phyloP scores from a whole-genome alignment of 2,329 filamentous ascomycete genomes.

The Pestalotiopsis fici region DNA sequence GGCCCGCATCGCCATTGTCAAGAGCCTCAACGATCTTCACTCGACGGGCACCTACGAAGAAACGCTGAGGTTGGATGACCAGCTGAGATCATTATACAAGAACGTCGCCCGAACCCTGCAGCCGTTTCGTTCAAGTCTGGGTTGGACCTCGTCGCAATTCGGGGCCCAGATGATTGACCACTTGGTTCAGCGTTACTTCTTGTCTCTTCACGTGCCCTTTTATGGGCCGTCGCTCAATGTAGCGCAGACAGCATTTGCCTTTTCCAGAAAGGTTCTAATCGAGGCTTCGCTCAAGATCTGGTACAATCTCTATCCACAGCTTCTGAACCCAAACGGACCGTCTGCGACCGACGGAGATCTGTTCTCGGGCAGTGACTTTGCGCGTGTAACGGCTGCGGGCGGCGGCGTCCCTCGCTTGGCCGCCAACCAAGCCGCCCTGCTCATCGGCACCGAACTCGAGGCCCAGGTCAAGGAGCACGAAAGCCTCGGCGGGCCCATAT shows the following conservation, averaged over 20 bases:
- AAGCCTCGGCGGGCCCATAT: constrained; percentile 32
- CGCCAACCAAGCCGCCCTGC: constrained; percentile 33
- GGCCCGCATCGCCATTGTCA: constrained; percentile 41
- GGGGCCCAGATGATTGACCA: constrained; percentile 49
- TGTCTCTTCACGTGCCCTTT: constrained; percentile 57
- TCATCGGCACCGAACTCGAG: constrained; percentile 41
- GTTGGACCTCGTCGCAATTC: constrained; percentile 32
- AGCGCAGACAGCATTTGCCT: constrained; percentile 47
- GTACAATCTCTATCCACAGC: constrained; percentile 33
- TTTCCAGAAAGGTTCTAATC: constrained; percentile 47
- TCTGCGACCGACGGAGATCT: background rate
- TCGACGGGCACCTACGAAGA: constrained; percentile 42
- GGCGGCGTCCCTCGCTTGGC: constrained; percentile 41
- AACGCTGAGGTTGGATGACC: constrained; percentile 42
- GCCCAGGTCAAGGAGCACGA: constrained; percentile 41
- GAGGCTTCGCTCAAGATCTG: constrained; percentile 51
- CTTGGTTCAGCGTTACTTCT: constrained; percentile 54
- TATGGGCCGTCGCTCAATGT: constrained; percentile 34
- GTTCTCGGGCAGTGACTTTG: constrained; percentile 29
- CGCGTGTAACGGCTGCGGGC: constrained; percentile 37
- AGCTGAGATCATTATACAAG: constrained; percentile 44
- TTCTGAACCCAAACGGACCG: constrained; percentile 7
- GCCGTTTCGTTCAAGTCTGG: constrained; percentile 13
- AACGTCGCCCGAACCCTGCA: constrained; percentile 35
- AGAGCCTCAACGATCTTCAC: constrained; percentile 43